phyloP scores from a whole-genome alignment of 2,329 filamentous ascomycete genomes.

The Monascus ruber region DNA sequence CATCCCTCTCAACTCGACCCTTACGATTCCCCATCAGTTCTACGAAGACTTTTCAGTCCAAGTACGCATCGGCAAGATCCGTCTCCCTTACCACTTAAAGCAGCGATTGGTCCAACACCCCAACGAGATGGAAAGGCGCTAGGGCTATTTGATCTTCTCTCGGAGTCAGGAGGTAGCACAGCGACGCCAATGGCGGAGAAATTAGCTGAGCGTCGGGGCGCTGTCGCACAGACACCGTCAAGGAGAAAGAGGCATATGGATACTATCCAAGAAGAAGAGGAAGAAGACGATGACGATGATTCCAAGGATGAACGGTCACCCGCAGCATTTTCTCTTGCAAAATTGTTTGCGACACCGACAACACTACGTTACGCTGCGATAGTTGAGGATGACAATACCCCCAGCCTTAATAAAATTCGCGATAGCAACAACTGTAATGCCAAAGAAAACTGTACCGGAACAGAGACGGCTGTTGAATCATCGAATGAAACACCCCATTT shows the following conservation, averaged over 20 bases:
- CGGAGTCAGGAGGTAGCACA: slow-evolving; percentile 27
- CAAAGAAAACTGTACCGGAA: slow-evolving; percentile 3
- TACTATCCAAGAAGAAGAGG: slow-evolving; percentile 17
- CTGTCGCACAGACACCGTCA: slow-evolving; percentile 27
- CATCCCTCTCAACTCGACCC: slow-evolving; percentile 33
- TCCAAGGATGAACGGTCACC: slow-evolving; percentile 24
- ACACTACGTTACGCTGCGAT: slow-evolving; percentile 31
- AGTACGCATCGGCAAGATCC: slow-evolving; percentile 17
- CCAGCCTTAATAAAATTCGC: slow-evolving; percentile 2
- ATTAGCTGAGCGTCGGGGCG: slow-evolving; percentile 15
- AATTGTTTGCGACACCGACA: slow-evolving; percentile 36
- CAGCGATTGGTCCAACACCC: slow-evolving; percentile 37
- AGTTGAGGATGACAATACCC: slow-evolving; percentile 22
- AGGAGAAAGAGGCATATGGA: slow-evolving; percentile 16
- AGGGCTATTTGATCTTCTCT: slow-evolving; percentile 38
- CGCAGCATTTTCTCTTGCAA: slow-evolving; percentile 32
- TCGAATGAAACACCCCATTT: slow-evolving; percentile 29
- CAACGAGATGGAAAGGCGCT: slow-evolving; percentile 38
- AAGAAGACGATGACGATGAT: slow-evolving; percentile 16
- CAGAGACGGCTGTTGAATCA: slow-evolving; percentile 1
- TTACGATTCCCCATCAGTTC: slow-evolving; percentile 32
- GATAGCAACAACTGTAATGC: slow-evolving; percentile 1
- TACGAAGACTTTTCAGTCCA: slow-evolving; percentile 28
- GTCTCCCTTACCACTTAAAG: slow-evolving; percentile 25
- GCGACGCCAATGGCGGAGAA: slow-evolving; percentile 21